A percentile compares a stretch with the other conserved stretches of the same genome.
These are phyloP conservation scores for Thalia dealbata DNA, from an alignment of 176 grass and related monocot genomes.

Conservation along the genomic window DNA sequence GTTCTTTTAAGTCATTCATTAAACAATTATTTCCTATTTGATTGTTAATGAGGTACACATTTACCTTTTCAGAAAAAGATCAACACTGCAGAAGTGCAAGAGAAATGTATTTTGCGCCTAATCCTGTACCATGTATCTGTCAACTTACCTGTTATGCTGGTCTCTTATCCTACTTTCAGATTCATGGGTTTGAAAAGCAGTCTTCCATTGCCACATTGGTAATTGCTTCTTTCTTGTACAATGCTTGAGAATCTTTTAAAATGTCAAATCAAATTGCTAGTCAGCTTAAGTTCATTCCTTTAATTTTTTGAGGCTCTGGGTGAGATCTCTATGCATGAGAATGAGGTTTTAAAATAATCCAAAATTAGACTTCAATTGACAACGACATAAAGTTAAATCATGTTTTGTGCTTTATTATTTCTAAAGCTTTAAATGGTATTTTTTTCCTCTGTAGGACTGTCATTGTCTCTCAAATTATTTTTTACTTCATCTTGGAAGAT, in stretches of 20 bases:
- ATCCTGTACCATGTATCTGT: constrained; percentile 15
- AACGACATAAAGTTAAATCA: not conserved
- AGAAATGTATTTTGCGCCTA: constrained; percentile 12
- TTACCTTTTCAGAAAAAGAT: constrained; percentile 6
- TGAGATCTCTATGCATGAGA: not conserved
- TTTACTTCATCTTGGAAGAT: constrained; percentile 17
- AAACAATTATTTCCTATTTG: not conserved
- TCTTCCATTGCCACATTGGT: constrained; percentile 13
- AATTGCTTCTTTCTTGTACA: not conserved
- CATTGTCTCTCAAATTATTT: constrained; percentile 11
- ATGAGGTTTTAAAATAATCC: not conserved
- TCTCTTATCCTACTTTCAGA: constrained; percentile 14
- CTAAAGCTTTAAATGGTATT: not conserved
- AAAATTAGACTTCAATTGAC: not conserved
- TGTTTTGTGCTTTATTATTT: not conserved
- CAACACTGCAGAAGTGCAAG: constrained; percentile 11
- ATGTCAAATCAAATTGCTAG: not conserved
- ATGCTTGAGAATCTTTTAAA: not conserved
- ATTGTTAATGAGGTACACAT: not conserved
- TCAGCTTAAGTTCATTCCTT: not conserved
- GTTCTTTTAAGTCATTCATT: not conserved
- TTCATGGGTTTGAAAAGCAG: constrained; percentile 16
- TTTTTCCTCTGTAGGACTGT: constrained; percentile 4
- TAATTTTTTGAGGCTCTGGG: not conserved
- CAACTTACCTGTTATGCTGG: constrained; percentile 15